These are phyloP conservation scores for Diaporthe velutina DNA, from an alignment of 2,329 filamentous ascomycete genomes.

Conservation along the genomic window DNA sequence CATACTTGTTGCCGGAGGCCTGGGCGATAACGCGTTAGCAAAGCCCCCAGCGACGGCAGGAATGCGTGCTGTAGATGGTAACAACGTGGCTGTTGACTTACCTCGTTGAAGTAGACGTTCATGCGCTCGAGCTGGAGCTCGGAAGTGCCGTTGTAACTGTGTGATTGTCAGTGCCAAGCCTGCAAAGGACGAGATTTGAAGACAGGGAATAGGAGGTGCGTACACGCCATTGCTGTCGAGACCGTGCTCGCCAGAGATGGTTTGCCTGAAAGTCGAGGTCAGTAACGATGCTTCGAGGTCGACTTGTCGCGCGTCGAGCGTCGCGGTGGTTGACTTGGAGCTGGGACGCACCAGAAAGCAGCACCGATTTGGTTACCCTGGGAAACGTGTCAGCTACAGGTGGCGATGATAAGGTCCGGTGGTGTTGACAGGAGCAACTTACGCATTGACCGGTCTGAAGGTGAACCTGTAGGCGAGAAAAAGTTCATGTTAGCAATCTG, in stretches of 20 bases:
- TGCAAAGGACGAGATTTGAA: neutral
- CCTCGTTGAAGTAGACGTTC: conserved; percentile 97
- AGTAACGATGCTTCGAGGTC: conserved; percentile 47
- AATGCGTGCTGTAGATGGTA: neutral
- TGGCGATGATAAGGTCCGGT: neutral
- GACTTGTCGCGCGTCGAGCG: conserved; percentile 23
- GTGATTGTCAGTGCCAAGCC: conserved; percentile 42
- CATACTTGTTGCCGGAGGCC: conserved; percentile 98
- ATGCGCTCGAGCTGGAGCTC: conserved; percentile 99
- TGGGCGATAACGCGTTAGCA: conserved; percentile 53
- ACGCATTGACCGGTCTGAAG: conserved; percentile 99
- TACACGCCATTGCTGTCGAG: conserved; percentile 98
- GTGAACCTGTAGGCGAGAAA: conserved; percentile 82
- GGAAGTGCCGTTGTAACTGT: conserved; percentile 95
- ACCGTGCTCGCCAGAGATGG: conserved; percentile 91
- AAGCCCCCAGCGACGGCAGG: neutral
- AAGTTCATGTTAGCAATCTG: conserved; percentile 66
- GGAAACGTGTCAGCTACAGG: conserved; percentile 40
- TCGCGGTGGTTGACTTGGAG: conserved; percentile 20
- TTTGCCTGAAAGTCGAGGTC: conserved; percentile 71
- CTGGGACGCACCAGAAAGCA: conserved; percentile 87
- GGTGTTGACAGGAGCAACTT: conserved; percentile 52
- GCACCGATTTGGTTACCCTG: conserved; percentile 99
- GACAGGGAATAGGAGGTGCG: conserved; percentile 54
- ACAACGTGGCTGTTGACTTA: conserved; percentile 48